Conservation (phyloP, 345 rosid species). For the Pistacia vera region DNA sequence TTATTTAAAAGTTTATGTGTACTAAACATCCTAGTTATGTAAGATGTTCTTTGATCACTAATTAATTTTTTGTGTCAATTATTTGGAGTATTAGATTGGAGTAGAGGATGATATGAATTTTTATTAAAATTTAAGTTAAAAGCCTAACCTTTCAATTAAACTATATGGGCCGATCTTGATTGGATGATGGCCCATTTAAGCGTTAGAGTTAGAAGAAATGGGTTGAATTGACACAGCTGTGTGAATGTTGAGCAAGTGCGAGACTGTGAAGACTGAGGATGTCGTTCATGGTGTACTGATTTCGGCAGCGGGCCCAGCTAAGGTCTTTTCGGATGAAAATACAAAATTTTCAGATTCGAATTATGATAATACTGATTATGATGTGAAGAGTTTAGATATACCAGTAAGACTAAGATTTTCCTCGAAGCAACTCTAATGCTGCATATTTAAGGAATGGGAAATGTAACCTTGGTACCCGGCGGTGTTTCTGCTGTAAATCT, state of each 20-base stretch:
- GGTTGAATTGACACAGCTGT: background rate
- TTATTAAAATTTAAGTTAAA: too few relatives aligned
- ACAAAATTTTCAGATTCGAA: background rate
- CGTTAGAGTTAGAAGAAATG: background rate
- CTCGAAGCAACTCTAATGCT: background rate
- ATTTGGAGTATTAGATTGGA: too few relatives aligned
- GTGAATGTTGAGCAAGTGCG: background rate
- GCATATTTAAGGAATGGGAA: slow-evolving; percentile 13
- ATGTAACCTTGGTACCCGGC: slow-evolving; percentile 18
- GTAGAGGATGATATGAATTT: too few relatives aligned
- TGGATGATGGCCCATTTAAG: background rate
- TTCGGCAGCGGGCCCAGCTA: background rate
- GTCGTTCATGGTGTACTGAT: background rate
- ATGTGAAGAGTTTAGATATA: too few relatives aligned
- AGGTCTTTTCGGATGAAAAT: background rate
- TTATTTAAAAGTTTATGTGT: too few relatives aligned
- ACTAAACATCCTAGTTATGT: too few relatives aligned
- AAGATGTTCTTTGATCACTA: too few relatives aligned
- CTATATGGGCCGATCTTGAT: background rate
- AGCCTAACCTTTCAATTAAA: too few relatives aligned
- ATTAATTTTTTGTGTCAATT: too few relatives aligned
- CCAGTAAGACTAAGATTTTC: too few relatives aligned
- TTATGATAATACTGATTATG: background rate
- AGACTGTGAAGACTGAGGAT: background rate
- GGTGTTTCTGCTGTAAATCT: slow-evolving; percentile 46